Base-by-base conservation (phyloP, 2,329 filamentous ascomycete genomes). In the Hawksworthiomyces lignivorus region DNA sequence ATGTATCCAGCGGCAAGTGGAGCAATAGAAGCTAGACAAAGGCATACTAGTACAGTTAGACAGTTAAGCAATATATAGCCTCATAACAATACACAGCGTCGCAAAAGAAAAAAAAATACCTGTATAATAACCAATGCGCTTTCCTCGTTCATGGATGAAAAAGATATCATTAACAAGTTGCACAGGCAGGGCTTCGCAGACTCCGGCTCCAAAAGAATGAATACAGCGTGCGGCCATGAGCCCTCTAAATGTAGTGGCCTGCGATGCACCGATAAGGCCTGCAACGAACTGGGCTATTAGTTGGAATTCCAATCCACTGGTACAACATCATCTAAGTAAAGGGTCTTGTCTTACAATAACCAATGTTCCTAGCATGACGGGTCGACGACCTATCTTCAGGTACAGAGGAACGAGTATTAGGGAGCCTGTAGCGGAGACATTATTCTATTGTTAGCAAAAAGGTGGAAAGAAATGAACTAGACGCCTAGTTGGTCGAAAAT, bases 1-100 rank as follows among this genome's bases (percentile, higher is more conserved):
- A 78, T 77, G 54, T 77, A 78, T 6, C 73, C 72, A 0, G 73
- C 71, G 27, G 71, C 75, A 0, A 78, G 59, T 0, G 73, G 70
- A 1, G 71, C 70, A 1, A 70, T 70, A 0, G 69, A 56, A 4
- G 71, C 72, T 19, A 73, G 63, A 50, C 72, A 75, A 30, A 77
- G 66, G 37, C 65, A 68, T n/a, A 74, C 70, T 64, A 12, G 17
- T 7, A 29, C 7, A 32, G 14, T 24, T 3, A 9, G 28, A n/a
- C n/a, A n/a, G n/a, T n/a, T n/a, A n/a, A n/a, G n/a, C n/a, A n/a
- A n/a, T n/a, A n/a, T n/a, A n/a, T n/a, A n/a, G n/a, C n/a, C n/a
- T n/a, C n/a, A n/a, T n/a, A n/a, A n/a, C n/a, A n/a, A n/a, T n/a
- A n/a, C n/a, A n/a, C n/a, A n/a, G n/a, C n/a, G n/a, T n/a, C n/a